Evolutionary conservation across 495 filamentous ascomycete species (phyloP), one percentile per base, ranked within the genome.

Genomic region (Hypoxylon rickii): DNA sequence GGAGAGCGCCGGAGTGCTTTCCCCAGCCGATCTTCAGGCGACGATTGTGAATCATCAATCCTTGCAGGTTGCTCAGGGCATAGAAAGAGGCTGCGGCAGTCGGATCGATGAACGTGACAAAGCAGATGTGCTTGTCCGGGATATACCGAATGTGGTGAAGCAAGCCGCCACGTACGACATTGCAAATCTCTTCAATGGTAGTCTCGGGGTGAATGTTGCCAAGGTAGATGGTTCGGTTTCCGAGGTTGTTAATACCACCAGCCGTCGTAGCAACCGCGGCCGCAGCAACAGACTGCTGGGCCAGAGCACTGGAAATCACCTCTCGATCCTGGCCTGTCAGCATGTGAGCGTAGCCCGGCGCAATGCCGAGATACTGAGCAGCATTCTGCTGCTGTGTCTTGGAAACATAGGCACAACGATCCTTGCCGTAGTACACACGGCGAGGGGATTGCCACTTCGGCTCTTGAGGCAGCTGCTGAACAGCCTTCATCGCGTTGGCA

Each of bases 361-460:
- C 90, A 63, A 98, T 98, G 41, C 94, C 95, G 7, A 98, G 82
- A 70, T 97, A 98, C 74, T 98, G 94, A 20, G 94, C 94, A 12
- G 94, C 94, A 66, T 98, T 98, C 77, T 98, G 94, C 74, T 98
- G 94, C 75, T 98, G 94, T 0, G 94, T 98, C 82, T 98, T 98
- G 36, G 94, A 98, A 31, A 98, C 92, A 68, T 98, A 98, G 15
- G 94, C 94, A 68, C 94, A 98, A 37, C 94, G 83, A 70, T 98
- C 94, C 76, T 98, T 98, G 59, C 94, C 94, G 58, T 98, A 98
- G 78, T 96, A 97, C 8, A 98, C 95, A 33, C 94, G 89, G 47
- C 89, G 86, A 22, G 94, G 94, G 3, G 92, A 81, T 68, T 96
- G 93, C 94, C 94, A 98, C 74, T 96, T 96, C 2, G 87, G 74